These are phyloP conservation scores for Russula earlei DNA, from an alignment of 768 basidiomycete genomes.

Conservation along the genomic window DNA sequence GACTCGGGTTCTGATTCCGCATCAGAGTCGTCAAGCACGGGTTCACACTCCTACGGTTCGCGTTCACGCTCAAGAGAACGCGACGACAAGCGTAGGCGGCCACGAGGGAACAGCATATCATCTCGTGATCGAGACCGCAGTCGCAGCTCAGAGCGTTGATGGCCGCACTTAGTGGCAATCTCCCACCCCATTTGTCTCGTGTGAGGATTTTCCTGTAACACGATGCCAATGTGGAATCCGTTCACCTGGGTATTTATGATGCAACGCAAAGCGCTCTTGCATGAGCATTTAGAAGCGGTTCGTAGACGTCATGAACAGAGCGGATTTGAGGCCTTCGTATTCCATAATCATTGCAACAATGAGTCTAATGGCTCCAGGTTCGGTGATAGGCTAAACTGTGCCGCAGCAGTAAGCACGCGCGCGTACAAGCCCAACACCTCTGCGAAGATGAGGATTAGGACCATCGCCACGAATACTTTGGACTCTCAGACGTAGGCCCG, in stretches of 20 bases:
- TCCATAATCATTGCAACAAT: slow-evolving; percentile 48
- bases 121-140: slow-evolving; percentile 6
- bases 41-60: slow-evolving; percentile 30
- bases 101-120: slow-evolving; percentile 21
- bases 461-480: slow-evolving; percentile 90
- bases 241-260: background rate
- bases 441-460: slow-evolving; percentile 95
- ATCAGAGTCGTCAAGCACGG: slow-evolving; percentile 37
- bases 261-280: background rate
- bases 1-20: slow-evolving; percentile 36
- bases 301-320: slow-evolving; percentile 11
- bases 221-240: background rate
- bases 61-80: slow-evolving; percentile 38
- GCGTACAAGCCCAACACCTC: slow-evolving; percentile 93
- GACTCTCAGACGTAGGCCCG: slow-evolving; percentile 96
- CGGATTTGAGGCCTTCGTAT: slow-evolving; percentile 27
- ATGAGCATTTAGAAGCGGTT: background rate
- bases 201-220: background rate
- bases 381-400: background rate
- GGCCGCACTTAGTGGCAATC: background rate
- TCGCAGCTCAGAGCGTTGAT: slow-evolving; percentile 5
- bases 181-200: background rate
- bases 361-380: slow-evolving; percentile 23
- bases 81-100: slow-evolving; percentile 30
- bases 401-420: background rate